Base-by-base conservation (phyloP, 1,139 yeast genomes). In the Taphrina wiesneri region DNA sequence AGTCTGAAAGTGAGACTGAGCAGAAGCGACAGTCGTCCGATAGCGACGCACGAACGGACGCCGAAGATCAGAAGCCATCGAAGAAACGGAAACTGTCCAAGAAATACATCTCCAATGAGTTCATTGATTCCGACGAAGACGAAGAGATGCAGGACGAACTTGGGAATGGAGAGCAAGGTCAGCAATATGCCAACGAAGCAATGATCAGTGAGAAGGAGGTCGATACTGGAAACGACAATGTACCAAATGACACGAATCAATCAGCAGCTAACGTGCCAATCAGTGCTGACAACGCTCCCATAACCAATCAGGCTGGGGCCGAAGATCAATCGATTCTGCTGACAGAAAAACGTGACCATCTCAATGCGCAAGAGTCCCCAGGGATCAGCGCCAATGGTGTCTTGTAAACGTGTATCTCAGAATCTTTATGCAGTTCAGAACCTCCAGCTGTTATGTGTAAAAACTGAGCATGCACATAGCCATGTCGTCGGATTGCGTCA, bases 91-190 rank as follows among this genome's bases (percentile, higher is more conserved):
- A 56, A 30, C 17, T 46, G 41, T 28, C 62, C 11, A 56, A 56
- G 53, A 56, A 56, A 30, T 45, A 28, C 45, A 46, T 56, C 9
- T 56, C 62, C 13, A 32, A 25, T 11, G 62, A 56, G 36, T 21
- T 56, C 23, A 34, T 56, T 36, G 53, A 32, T 26, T 56, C 62
- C 7, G 62, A 56, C 3, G 62, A 56, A 28, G 62, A 56, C 23
- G 36, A 13, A 17, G 53, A 45, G 9, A 32, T 28, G 32, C 30
- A 17, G 21, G 56, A 52, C 19, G 30, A 26, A 9, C 23, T 34
- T 15, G 39, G 34, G 11, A 6, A 49, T 26, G 23, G n/a, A 4
- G 32, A 26, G 34, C 34, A 30, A 26, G 56, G 56, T 6, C 56
- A 52, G 36, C 39, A 30, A 23, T 52, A 52, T 34, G 56, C 56